Evolutionary conservation across 2,329 filamentous ascomycete species (phyloP), one percentile per base, ranked within the genome.

Genomic region (Scolecobasidium constrictum): DNA sequence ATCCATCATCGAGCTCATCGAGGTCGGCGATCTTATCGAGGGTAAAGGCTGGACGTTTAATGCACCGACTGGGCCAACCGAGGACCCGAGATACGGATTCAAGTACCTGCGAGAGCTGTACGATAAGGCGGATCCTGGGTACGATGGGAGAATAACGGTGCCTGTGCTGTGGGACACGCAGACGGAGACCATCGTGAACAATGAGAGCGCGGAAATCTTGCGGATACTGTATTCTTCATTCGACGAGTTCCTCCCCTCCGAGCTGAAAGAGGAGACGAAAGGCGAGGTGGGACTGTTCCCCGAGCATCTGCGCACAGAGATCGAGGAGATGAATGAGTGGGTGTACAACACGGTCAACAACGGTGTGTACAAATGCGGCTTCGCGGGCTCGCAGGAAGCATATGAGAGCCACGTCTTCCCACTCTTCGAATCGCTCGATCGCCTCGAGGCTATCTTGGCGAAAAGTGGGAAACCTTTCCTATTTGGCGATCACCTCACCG

Each of bases 111-210:
- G 78, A 50, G 71, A 80, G 49, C 49, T 81, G 2, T 81, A 81
- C 56, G 79, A 81, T 59, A 69, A 66, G 44, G 75, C 71, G 2
- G 75, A 81, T 49, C 62, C 68, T 9, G 64, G 68, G 4, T 81
- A 81, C 56, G 72, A 73, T 48, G 77, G 77, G 0, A 64, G 71
- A 16, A 81, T 78, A 54, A 71, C 66, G 5, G 77, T 81, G 2
- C 77, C 77, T 0, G 49, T 77, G 2, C 63, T 81, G 0, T 81
- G 76, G 77, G 77, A 81, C 53, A 75, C 66, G 52, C 69, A 75
- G 54, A 64, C 19, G n/a, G 38, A 41, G 17, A 41, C 38, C 7
- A 41, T 41, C 18, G 38, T 41, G 9, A 41, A 41, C 18, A 41
- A 60, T 55, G 77, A 80, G 56, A 74, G 67, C 19, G 59, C 65